phyloP scores from a whole-genome alignment of 257 asterid species.

The Nicotiana sylvestris region DNA sequence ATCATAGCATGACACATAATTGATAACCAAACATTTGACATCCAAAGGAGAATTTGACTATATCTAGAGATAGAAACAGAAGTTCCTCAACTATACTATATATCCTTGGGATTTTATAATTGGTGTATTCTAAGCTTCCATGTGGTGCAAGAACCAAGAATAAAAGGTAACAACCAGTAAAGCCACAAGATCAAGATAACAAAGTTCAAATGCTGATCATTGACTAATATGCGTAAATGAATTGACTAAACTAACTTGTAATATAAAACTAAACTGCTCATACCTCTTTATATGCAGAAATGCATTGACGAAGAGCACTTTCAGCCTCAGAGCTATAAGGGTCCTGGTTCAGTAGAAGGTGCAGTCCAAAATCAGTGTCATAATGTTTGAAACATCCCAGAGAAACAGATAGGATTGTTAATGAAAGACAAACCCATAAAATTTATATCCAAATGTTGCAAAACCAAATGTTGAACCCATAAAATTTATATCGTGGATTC shows the following conservation, averaged over 20 bases:
- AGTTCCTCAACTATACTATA: too few species aligned
- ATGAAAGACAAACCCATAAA: neutral
- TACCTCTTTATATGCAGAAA: slow-evolving; percentile 74
- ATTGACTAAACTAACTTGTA: neutral
- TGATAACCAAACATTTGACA: too few species aligned
- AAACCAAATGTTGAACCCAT: too few species aligned
- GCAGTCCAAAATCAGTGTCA: neutral
- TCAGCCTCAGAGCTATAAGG: slow-evolving; percentile 32
- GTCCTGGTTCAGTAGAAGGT: slow-evolving; percentile 32
- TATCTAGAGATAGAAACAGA: too few species aligned
- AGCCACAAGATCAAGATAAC: neutral
- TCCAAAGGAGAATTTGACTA: too few species aligned
- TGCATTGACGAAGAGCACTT: slow-evolving; percentile 53
- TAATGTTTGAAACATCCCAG: neutral
- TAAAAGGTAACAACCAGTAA: neutral
- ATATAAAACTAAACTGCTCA: neutral
- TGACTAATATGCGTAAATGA: too few species aligned
- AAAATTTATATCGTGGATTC: too few species aligned
- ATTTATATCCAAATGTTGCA: too few species aligned
- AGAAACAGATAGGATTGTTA: neutral
- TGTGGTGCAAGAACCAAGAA: neutral
- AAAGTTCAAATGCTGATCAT: neutral
- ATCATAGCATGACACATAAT: too few species aligned
- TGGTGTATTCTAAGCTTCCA: neutral
- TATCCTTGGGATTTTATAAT: too few species aligned